A percentile compares a stretch with the other conserved stretches of the same genome.
Evolutionary conservation across 2,329 filamentous ascomycete species (phyloP).

Genomic region (Monilinia fructicola): DNA sequence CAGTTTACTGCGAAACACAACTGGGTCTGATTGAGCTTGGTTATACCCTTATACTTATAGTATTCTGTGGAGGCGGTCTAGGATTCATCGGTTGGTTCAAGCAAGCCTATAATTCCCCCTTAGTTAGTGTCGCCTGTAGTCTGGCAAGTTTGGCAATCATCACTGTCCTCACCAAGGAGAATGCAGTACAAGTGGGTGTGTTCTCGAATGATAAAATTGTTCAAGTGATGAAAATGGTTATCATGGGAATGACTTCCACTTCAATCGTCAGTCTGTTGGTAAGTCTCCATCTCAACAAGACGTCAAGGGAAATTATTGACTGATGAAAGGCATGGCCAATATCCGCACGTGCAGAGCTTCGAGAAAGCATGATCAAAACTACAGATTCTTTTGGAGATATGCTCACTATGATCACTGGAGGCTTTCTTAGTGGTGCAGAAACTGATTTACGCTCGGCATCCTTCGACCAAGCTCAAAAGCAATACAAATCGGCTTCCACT

Average conservation of each 20-base stretch:
- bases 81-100: conserved; percentile 89
- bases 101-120: conserved; percentile 71
- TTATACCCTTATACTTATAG: conserved; percentile 73
- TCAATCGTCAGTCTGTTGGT: conserved; percentile 74
- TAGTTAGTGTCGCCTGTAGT: conserved; percentile 83
- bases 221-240: conserved; percentile 79
- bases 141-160: conserved; percentile 86
- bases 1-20: conserved; percentile 71
- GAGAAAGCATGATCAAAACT: conserved; percentile 69
- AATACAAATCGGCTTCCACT: conserved; percentile 66
- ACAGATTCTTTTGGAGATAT: conserved; percentile 78
- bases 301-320: background rate
- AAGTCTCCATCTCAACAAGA: conserved; percentile 40
- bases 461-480: conserved; percentile 60
- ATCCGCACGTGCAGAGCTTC: conserved; percentile 72
- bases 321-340: conserved; percentile 54
- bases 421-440: conserved; percentile 81
- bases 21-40: conserved; percentile 68
- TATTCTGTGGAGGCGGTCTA: conserved; percentile 83
- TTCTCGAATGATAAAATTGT: conserved; percentile 80
- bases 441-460: conserved; percentile 68
- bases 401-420: conserved; percentile 75
- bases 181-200: conserved; percentile 76
- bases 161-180: conserved; percentile 87
- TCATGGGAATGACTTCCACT: conserved; percentile 72